Conservation (phyloP, 2,329 filamentous ascomycete species). For the Colletotrichum trifolii region DNA sequence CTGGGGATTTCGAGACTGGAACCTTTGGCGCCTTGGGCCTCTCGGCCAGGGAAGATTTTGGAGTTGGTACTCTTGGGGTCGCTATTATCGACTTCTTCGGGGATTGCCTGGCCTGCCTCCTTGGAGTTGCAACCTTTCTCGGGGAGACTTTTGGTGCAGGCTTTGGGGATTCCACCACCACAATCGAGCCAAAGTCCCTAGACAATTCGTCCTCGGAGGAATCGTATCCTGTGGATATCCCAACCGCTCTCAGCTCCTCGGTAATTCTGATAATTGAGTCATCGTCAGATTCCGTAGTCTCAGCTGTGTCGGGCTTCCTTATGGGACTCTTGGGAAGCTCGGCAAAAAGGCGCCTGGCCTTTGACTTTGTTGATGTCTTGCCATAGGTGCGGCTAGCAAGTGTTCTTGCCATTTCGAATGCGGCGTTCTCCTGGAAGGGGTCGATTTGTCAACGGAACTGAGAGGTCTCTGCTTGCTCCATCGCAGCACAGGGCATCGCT, state of each 20-base stretch:
- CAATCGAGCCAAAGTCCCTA: slow-evolving; percentile 20
- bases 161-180: slow-evolving; percentile 13
- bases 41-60: neutral
- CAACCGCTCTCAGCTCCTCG: slow-evolving; percentile 47
- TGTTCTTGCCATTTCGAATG: slow-evolving; percentile 57
- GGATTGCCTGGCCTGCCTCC: slow-evolving; percentile 9
- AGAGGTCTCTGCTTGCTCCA: neutral
- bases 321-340: slow-evolving; percentile 63
- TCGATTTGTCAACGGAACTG: neutral
- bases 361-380: slow-evolving; percentile 59
- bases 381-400: slow-evolving; percentile 61
- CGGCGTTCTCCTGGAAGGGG: neutral
- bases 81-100: neutral
- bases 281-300: slow-evolving; percentile 21
- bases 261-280: slow-evolving; percentile 46
- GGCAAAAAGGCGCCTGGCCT: slow-evolving; percentile 60
- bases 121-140: neutral
- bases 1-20: neutral
- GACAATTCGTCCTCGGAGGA: slow-evolving; percentile 34
- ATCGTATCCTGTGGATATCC: slow-evolving; percentile 40
- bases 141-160: slow-evolving; percentile 1
- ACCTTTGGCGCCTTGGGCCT: neutral
- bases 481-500: neutral
- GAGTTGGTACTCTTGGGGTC: neutral
- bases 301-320: slow-evolving; percentile 42